phyloP scores from a whole-genome alignment of 106 monocot species.

The Triglochin maritima region DNA sequence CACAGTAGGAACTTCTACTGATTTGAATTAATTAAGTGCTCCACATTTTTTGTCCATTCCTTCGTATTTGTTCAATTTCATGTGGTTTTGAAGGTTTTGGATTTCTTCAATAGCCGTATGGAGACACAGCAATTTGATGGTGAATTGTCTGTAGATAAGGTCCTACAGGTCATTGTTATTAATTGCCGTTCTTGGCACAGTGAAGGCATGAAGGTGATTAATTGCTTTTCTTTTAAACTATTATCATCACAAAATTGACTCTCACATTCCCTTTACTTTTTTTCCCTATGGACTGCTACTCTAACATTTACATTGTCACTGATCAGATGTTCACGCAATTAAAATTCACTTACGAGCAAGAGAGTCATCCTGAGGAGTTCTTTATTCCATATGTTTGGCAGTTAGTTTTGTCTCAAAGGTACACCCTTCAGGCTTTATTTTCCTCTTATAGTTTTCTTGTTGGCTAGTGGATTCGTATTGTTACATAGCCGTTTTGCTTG shows the following conservation, averaged over 20 bases:
- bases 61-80: neutral
- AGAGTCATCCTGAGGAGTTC: conserved; percentile 93
- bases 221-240: neutral
- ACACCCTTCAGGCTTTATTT: neutral
- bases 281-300: neutral
- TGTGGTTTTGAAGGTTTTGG: conserved; percentile 48
- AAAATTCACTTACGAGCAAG: conserved; percentile 98
- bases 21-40: no score
- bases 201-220: conserved; percentile 88
- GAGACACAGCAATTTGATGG: conserved; percentile 64
- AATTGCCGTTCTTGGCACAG: conserved; percentile 96
- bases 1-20: conserved; percentile 31
- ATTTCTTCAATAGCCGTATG: conserved; percentile 98
- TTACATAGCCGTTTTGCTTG: no score
- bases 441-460: no score
- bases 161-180: conserved; percentile 69
- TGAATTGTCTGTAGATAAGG: conserved; percentile 92
- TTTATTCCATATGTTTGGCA: conserved; percentile 96
- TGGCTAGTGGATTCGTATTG: no score
- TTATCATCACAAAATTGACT: no score
- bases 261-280: neutral
- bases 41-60: neutral
- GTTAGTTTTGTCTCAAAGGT: conserved; percentile 65
- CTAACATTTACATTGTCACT: neutral
- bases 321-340: conserved; percentile 89